phyloP scores from a whole-genome alignment of 1,284 basidiomycete genomes.

The Rhodotorula sp. region DNA sequence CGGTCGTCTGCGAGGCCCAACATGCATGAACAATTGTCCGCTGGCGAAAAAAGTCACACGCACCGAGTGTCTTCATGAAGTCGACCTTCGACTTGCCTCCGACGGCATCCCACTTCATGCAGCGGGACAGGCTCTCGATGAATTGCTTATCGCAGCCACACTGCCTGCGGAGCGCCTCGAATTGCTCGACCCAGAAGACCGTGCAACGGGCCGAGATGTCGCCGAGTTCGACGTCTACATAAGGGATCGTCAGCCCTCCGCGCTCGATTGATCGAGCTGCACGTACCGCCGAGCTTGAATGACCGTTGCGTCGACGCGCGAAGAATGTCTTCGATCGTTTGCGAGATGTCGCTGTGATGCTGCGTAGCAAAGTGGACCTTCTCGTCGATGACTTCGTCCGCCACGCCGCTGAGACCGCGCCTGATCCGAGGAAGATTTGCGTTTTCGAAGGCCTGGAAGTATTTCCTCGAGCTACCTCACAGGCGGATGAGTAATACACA shows the following conservation, averaged over 20 bases:
- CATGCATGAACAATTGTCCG: not conserved
- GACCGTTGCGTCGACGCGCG: conserved; percentile 37
- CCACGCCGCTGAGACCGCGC: not conserved
- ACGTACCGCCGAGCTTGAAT: conserved; percentile 29
- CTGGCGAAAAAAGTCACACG: conserved; percentile 24
- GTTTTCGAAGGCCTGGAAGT: conserved; percentile 60
- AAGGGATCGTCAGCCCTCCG: not conserved
- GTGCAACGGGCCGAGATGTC: conserved; percentile 78
- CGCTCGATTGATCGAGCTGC: not conserved
- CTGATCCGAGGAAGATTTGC: conserved; percentile 6
- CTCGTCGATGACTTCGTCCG: conserved; percentile 59
- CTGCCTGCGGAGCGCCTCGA: conserved; percentile 86
- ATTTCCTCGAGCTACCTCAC: conserved; percentile 71
- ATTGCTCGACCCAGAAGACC: conserved; percentile 94
- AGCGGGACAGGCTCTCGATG: conserved; percentile 88
- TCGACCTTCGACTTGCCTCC: conserved; percentile 97
- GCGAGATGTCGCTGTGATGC: conserved; percentile 1
- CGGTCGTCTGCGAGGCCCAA: conserved; percentile 73
- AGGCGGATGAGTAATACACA: not conserved
- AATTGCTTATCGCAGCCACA: conserved; percentile 93
- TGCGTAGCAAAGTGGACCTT: not conserved
- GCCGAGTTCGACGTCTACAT: conserved; percentile 16
- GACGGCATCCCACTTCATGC: conserved; percentile 92
- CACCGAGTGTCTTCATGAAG: conserved; percentile 91
- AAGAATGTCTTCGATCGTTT: conserved; percentile 43